These are phyloP conservation scores for Emmonsia crescens DNA, from an alignment of 2,329 filamentous ascomycete genomes.

Conservation along the genomic window DNA sequence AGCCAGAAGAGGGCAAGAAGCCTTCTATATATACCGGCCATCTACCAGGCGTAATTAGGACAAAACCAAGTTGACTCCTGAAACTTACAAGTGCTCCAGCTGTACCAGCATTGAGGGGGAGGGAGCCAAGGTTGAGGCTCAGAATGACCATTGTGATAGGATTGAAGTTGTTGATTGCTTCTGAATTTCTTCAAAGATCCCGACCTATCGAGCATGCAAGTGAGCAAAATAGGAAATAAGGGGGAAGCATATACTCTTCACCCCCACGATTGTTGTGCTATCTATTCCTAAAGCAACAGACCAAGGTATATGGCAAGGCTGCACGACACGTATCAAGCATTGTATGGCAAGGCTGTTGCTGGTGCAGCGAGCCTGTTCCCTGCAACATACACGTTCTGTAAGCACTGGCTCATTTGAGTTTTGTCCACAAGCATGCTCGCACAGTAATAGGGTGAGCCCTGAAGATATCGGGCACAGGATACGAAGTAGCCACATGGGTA, in stretches of 20 bases:
- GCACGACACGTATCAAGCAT: background rate
- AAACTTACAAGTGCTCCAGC: background rate
- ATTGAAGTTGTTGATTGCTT: background rate
- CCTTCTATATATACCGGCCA: background rate
- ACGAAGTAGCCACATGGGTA: no score
- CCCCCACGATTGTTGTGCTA: background rate
- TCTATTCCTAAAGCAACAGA: background rate
- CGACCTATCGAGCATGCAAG: background rate
- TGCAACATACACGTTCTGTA: no score
- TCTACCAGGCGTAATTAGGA: background rate
- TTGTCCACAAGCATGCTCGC: no score
- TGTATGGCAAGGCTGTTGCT: background rate
- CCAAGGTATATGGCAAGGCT: background rate
- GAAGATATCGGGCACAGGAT: no score
- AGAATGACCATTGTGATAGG: background rate
- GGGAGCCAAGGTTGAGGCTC: background rate
- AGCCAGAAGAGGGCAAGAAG: background rate
- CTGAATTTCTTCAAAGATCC: background rate
- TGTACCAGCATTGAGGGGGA: background rate
- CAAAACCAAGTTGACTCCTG: background rate
- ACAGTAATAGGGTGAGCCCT: no score
- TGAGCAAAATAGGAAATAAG: background rate
- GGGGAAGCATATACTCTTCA: background rate
- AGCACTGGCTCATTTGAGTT: no score
- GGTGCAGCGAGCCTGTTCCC: background rate